Base-by-base conservation (phyloP, 768 basidiomycete species). In the Pleurotus ostreatus region DNA sequence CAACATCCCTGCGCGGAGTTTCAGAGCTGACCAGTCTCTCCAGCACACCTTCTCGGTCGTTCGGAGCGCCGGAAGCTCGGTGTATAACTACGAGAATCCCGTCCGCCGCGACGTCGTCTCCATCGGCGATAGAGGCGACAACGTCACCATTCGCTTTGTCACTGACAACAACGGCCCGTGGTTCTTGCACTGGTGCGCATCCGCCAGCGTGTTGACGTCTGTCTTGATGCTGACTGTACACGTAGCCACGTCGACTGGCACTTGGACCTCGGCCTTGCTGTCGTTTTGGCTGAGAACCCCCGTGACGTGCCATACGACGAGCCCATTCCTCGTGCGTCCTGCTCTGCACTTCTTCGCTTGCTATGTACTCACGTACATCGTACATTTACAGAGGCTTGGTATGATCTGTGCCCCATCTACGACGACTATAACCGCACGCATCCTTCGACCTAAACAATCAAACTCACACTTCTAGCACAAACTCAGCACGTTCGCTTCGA, bases 71-170 rank as follows among this genome's bases (percentile, higher is more conserved):
- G 68, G 65, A 8, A 66, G 63, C 25, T 56, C 57, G 3, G 41
- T 44, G 0, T 74, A 74, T 60, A 78, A 78, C 58, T 75, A 69
- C 55, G 25, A 59, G 4, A 74, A 86, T 62, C 85, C 85, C 0
- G 62, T 65, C 55, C 71, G 78, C 56, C 74, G 85, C 48, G 86
- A 87, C 64, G 82, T 81, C 1, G 76, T 85, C 5, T 64, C 57
- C 51, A 65, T 69, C 16, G 73, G 76, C 13, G 15, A 41, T 39
- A 55, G 62, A 13, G 71, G 68, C 23, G 68, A 70, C 34, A 69
- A 66, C 37, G 68, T 70, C 16, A 72, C 70, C 7, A 70, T 79
- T 53, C 68, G 77, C 7, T 77, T 77, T 60, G 63, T 67, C 12
- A 75, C 74, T 3, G 70, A 76, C 58, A 75, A 75, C 49, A 62